Base-by-base conservation (phyloP, 176 grass and related monocot genomes). In the Dendrocalamus sinicus region DNA sequence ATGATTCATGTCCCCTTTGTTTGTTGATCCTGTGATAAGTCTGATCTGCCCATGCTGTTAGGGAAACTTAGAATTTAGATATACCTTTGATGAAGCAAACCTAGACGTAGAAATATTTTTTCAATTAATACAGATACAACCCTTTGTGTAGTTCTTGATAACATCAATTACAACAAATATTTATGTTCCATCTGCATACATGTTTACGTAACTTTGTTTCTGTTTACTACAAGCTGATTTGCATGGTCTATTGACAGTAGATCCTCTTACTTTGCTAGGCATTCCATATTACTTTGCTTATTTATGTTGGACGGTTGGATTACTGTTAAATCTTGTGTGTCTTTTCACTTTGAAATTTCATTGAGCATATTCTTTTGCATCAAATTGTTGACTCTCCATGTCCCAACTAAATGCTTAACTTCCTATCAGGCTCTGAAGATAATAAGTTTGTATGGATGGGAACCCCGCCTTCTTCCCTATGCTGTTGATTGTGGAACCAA, bases 381-480 rank as follows among this genome's bases (percentile, higher is more conserved):
- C 52, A 44, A 70, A 80, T 55, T 19, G 10, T 84, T 75, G 44
- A 69, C 61, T 76, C 14, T 73, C 20, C 64, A 22, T 8, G 9
- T 28, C 46, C 35, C 8, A 79, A 67, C 44, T 73, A 59, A 83
- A 75, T 70, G 46, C 69, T 58, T 84, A 44, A 79, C 66, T 89
- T 52, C 63, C 53, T 79, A 79, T 64, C 88, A 99, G 93, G 90
- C 92, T 61, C 79, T 94, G 67, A 99, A 99, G 86, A 77, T 96
- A 59, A 92, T 92, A 85, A 92, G 90, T 89, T 89, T 99, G 65
- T 99, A 86, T 86, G 96, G 96, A 66, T 99, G 93, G 96, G 92
- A 90, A 83, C 96, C 91, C 64, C 87, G 87, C 58, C 28, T 94
- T 71, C 93, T 99, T 79, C 94, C 94, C 50, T 99, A 99, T 82